These are phyloP conservation scores for Candida chilensis DNA, from an alignment of 805 yeast genomes.

Conservation along the genomic window DNA sequence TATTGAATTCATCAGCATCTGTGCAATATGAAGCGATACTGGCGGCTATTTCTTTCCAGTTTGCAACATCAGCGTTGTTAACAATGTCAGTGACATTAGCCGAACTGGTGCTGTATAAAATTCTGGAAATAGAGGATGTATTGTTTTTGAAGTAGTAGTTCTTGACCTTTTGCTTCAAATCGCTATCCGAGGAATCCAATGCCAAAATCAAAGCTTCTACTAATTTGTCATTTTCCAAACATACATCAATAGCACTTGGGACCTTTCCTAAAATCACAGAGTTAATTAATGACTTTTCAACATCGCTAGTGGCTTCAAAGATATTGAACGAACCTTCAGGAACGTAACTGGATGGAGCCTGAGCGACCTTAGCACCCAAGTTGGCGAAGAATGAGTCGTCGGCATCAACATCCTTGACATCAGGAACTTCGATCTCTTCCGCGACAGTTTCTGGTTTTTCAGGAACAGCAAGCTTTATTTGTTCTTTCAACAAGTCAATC, in stretches of 20 bases:
- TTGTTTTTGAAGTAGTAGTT: slow-evolving; percentile 60
- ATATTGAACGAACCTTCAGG: slow-evolving; percentile 51
- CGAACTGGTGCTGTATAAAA: slow-evolving; percentile 56
- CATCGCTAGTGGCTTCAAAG: slow-evolving; percentile 22
- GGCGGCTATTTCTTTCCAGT: slow-evolving; percentile 80
- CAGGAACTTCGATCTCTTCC: neutral
- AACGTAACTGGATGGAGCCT: slow-evolving; percentile 11
- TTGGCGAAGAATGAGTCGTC: slow-evolving; percentile 28
- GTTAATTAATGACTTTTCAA: slow-evolving; percentile 34
- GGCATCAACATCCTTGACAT: slow-evolving; percentile 19
- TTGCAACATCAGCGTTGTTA: slow-evolving; percentile 60
- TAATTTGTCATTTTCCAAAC: slow-evolving; percentile 54
- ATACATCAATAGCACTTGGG: slow-evolving; percentile 56
- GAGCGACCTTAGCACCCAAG: slow-evolving; percentile 14
- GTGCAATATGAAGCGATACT: slow-evolving; percentile 51
- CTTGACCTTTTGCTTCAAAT: slow-evolving; percentile 57
- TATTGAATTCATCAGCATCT: slow-evolving; percentile 38
- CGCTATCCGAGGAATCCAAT: slow-evolving; percentile 47
- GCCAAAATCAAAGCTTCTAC: slow-evolving; percentile 82
- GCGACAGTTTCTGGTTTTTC: neutral
- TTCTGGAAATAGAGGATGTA: slow-evolving; percentile 59
- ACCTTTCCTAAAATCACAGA: slow-evolving; percentile 54
- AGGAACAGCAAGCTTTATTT: slow-evolving; percentile 12
- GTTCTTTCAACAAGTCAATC: slow-evolving; percentile 35
- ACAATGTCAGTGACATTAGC: slow-evolving; percentile 61